Percentiles rank a stretch among this genome's conserved stretches.
phyloP scores from a whole-genome alignment of 345 rosid species.

The Hibiscus syriacus region DNA sequence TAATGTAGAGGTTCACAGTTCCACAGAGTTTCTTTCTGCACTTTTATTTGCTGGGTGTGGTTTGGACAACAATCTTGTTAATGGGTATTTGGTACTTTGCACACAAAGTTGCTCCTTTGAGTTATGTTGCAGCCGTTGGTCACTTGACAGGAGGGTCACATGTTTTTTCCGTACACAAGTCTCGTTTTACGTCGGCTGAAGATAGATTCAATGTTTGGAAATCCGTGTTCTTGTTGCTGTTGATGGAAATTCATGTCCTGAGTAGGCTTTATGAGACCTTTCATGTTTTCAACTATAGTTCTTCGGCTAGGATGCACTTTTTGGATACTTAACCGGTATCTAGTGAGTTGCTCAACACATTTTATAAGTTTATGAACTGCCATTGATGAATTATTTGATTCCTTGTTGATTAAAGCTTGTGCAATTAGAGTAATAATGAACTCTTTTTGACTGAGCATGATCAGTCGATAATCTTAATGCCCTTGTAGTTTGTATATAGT shows the following conservation, averaged over 20 bases:
- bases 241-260: slow-evolving; percentile 10
- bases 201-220: slow-evolving; percentile 15
- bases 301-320: slow-evolving; percentile 17
- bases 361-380: background rate
- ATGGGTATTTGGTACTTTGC: slow-evolving; percentile 24
- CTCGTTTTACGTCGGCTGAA: background rate
- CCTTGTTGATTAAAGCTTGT: background rate
- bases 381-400: background rate
- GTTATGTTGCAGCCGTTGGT: background rate
- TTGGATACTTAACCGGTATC: slow-evolving; percentile 13
- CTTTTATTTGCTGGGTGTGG: slow-evolving; percentile 25
- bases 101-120: slow-evolving; percentile 10
- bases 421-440: background rate
- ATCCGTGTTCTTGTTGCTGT: slow-evolving; percentile 8
- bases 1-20: slow-evolving; percentile 25
- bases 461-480: too few species aligned
- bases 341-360: slow-evolving; percentile 5
- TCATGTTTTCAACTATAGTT: slow-evolving; percentile 1
- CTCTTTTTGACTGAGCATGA: too few species aligned
- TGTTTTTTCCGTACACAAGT: slow-evolving; percentile 6
- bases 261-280: slow-evolving; percentile 13
- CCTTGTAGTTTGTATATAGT: background rate
- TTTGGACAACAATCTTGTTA: slow-evolving; percentile 24
- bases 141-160: background rate
- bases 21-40: too few species aligned